Conservation (phyloP, 352 stramenopile genomes). For the Globisporangium paroecandrum region DNA sequence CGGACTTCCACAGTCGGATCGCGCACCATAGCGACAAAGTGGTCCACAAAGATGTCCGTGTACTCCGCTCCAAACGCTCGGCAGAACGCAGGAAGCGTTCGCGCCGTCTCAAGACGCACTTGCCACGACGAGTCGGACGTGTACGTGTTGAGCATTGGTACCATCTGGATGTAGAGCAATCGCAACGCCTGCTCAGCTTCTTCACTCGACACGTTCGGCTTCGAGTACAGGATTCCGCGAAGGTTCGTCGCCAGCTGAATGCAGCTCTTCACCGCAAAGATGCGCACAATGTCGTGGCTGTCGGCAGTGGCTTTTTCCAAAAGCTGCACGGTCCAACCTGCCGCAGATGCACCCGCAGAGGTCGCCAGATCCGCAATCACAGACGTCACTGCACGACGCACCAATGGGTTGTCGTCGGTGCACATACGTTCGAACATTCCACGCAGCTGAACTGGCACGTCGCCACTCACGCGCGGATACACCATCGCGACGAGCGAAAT, state of each 20-base stretch:
- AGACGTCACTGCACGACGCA: conserved; percentile 77
- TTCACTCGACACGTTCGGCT: conserved; percentile 25
- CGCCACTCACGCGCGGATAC: conserved; percentile 63
- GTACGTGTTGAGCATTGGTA: conserved; percentile 88
- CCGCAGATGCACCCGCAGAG: conserved; percentile 44
- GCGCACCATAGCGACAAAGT: conserved; percentile 81
- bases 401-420: conserved; percentile 82
- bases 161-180: conserved; percentile 77
- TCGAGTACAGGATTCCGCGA: conserved; percentile 35
- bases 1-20: conserved; percentile 87
- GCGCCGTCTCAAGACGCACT: conserved; percentile 74
- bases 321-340: conserved; percentile 70
- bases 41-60: conserved; percentile 82
- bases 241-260: conserved; percentile 69
- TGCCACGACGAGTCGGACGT: conserved; percentile 86
- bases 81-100: conserved; percentile 73
- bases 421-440: conserved; percentile 87
- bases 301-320: conserved; percentile 80
- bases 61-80: conserved; percentile 76
- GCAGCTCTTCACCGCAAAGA: conserved; percentile 83
- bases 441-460: conserved; percentile 77
- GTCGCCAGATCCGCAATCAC: conserved; percentile 76
- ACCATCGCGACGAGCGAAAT: conserved; percentile 74
- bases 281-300: conserved; percentile 85
- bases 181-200: conserved; percentile 49